Conservation (phyloP, 2,329 filamentous ascomycete genomes). For the Claviceps capensis region DNA sequence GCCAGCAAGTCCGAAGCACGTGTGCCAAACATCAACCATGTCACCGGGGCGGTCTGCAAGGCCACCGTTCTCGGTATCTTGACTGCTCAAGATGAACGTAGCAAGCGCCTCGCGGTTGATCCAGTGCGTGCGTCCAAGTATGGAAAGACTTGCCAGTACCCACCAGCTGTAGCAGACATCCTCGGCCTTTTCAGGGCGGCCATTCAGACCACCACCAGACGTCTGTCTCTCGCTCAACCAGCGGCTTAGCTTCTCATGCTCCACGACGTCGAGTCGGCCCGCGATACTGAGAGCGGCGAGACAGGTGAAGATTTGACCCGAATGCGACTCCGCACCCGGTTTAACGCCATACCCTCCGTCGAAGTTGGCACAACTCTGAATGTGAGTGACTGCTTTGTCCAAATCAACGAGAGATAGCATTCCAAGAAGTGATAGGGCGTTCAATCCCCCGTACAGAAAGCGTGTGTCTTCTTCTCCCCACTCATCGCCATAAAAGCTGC, state of each 20-base stretch:
- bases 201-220: conserved; percentile 78
- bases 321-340: conserved; percentile 86
- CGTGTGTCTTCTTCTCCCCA: conserved; percentile 95
- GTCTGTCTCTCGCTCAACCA: conserved; percentile 94
- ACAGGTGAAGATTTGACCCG: conserved; percentile 92
- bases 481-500: conserved; percentile 85
- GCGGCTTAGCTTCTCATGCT: conserved; percentile 66
- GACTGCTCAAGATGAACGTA: conserved; percentile 72
- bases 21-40: conserved; percentile 97
- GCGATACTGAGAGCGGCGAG: conserved; percentile 77
- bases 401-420: conserved; percentile 64
- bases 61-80: conserved; percentile 74
- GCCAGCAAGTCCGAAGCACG: conserved; percentile 76
- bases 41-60: conserved; percentile 84
- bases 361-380: conserved; percentile 77
- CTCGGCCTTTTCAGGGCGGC: conserved; percentile 85
- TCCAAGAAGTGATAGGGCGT: conserved; percentile 72
- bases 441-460: conserved; percentile 83
- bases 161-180: conserved; percentile 99
- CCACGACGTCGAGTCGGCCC: conserved; percentile 64
- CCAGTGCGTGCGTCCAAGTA: conserved; percentile 83
- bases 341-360: conserved; percentile 87
- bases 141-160: conserved; percentile 83
- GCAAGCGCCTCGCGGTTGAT: conserved; percentile 73
- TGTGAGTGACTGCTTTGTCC: conserved; percentile 62